These are phyloP conservation scores for Podospora tetraspora DNA, from an alignment of 495 filamentous ascomycete species.

Conservation along the genomic window DNA sequence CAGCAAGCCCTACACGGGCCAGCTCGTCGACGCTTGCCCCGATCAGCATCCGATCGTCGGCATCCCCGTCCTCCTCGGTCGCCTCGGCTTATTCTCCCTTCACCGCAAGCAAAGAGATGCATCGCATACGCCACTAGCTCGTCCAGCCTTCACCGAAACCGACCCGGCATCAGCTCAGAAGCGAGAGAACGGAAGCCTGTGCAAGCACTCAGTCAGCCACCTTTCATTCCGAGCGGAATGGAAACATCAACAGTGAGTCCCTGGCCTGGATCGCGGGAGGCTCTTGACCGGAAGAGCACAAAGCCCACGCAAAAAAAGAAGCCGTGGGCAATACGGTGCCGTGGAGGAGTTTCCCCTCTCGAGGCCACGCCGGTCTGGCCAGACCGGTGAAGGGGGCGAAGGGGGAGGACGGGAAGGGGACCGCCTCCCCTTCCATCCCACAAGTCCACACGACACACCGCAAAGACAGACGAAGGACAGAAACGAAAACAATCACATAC, in stretches of 20 bases:
- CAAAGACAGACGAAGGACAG: not conserved
- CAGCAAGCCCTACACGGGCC: not conserved
- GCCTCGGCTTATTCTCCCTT: not conserved
- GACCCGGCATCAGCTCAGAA: slow-evolving; percentile 39
- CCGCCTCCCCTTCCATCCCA: not conserved
- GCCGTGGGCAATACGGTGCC: not conserved
- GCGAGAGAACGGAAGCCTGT: slow-evolving; percentile 58
- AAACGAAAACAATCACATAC: slow-evolving; percentile 45
- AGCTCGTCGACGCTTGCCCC: not conserved
- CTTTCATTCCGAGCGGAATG: not conserved
- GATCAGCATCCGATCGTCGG: not conserved
- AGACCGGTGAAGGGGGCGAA: not conserved
- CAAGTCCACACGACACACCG: not conserved
- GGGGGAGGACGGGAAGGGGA: not conserved
- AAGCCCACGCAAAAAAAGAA: not conserved
- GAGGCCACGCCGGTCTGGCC: not conserved
- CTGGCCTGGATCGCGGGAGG: not conserved
- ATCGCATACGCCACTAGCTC: not conserved
- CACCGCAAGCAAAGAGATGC: not conserved
- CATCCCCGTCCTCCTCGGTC: not conserved
- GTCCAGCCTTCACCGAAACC: not conserved
- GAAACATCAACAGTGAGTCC: not conserved
- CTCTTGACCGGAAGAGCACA: not conserved
- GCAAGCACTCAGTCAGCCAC: slow-evolving; percentile 10
- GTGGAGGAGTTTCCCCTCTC: not conserved